These are phyloP conservation scores for Sambucus nigra DNA, from an alignment of 129 eudicot genomes.

Conservation along the genomic window DNA sequence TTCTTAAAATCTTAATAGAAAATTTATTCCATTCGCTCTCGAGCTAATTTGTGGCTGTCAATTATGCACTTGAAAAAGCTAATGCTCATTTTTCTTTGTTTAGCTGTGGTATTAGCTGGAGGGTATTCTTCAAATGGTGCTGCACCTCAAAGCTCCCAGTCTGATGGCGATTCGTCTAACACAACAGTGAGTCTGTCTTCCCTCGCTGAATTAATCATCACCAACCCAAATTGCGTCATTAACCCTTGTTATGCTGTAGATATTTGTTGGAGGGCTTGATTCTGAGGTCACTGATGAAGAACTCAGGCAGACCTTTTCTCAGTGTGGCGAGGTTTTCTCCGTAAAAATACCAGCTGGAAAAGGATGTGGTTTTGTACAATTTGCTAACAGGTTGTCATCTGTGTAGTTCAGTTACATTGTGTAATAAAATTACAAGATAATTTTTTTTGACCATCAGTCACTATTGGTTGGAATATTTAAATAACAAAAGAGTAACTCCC, in stretches of 20 bases:
- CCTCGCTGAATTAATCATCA: not conserved
- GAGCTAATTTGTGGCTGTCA: no score
- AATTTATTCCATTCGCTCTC: no score
- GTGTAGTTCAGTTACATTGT: not conserved
- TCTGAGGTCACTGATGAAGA: conserved; percentile 87
- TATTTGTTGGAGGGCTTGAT: conserved; percentile 96
- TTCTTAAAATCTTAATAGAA: not conserved
- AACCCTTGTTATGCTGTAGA: conserved; percentile 23
- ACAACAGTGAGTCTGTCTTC: conserved; percentile 43
- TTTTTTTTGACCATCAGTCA: not conserved
- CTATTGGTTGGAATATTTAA: no score
- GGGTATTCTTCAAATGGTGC: conserved; percentile 55
- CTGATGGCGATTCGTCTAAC: conserved; percentile 70
- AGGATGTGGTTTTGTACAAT: conserved; percentile 96
- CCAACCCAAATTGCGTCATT: not conserved
- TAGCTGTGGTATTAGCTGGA: conserved; percentile 72
- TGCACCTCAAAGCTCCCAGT: conserved; percentile 35
- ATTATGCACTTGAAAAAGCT: not conserved
- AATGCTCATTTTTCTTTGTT: not conserved
- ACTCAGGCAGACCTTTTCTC: conserved; percentile 65
- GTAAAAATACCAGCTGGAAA: conserved; percentile 84
- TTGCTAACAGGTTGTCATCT: conserved; percentile 61
- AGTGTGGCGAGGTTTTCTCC: conserved; percentile 77
- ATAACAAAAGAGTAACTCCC: no score
- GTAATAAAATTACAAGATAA: not conserved